Evolutionary conservation across 768 basidiomycete species (phyloP).

Genomic region (Lyophyllum shimeji): DNA sequence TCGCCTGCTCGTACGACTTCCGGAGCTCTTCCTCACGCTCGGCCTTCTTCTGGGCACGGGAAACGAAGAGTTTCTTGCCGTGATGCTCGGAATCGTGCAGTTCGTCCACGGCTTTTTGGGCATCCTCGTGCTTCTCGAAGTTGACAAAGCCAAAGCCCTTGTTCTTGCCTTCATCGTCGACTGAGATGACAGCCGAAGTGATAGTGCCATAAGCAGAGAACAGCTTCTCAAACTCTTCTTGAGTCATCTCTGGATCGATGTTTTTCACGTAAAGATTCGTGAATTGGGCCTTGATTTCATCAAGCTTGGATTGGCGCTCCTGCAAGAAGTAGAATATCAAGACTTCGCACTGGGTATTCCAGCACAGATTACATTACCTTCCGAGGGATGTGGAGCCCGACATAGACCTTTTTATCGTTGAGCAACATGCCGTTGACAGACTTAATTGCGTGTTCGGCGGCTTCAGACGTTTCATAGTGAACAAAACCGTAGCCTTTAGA

Average conservation of each 20-base stretch:
- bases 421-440: conserved; percentile 98
- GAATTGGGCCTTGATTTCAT: conserved; percentile 96
- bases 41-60: conserved; percentile 96
- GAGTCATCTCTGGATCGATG: conserved; percentile 77
- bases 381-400: conserved; percentile 95
- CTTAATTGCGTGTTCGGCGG: conserved; percentile 95
- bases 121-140: conserved; percentile 90
- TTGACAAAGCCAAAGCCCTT: conserved; percentile 99
- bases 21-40: conserved; percentile 98
- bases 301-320: conserved; percentile 98
- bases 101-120: conserved; percentile 83
- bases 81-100: conserved; percentile 85
- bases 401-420: conserved; percentile 99
- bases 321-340: conserved; percentile 22
- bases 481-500: conserved; percentile 99
- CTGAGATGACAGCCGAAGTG: conserved; percentile 84
- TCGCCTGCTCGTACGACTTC: conserved; percentile 90
- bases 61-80: conserved; percentile 91
- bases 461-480: conserved; percentile 97
- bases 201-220: conserved; percentile 79
- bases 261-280: conserved; percentile 99
- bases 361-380: conserved; percentile 54
- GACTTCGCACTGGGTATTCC: not conserved
- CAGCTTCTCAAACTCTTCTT: conserved; percentile 83
- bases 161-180: conserved; percentile 88